Evolutionary conservation across 495 filamentous ascomycete species (phyloP).

Genomic region (Hypoxylon crocopeplum): DNA sequence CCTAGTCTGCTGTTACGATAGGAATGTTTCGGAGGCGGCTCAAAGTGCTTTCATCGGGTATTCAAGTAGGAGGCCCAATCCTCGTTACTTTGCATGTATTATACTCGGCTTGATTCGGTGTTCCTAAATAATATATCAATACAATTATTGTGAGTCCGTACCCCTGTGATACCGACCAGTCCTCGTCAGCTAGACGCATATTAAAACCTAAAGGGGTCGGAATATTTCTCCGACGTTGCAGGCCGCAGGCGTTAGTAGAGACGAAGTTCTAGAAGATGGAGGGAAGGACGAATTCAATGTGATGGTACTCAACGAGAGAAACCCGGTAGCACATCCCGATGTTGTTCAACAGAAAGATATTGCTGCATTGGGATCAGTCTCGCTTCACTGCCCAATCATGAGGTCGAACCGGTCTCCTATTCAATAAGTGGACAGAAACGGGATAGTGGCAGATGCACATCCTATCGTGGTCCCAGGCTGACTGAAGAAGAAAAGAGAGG

Average conservation of each 20-base stretch:
- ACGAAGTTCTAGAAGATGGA: background rate
- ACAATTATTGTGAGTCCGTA: background rate
- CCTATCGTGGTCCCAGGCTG: constrained; percentile 26
- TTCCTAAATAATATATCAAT: background rate
- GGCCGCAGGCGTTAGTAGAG: too few relatives aligned
- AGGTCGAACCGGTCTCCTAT: constrained; percentile 3
- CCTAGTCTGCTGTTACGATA: too few relatives aligned
- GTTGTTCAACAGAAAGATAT: constrained; percentile 12
- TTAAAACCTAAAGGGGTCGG: background rate
- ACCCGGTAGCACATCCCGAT: background rate
- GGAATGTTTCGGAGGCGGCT: background rate
- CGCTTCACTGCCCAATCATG: constrained; percentile 30
- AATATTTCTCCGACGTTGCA: background rate
- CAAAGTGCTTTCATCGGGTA: background rate
- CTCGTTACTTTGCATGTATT: too few relatives aligned
- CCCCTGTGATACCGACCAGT: background rate
- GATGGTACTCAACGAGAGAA: background rate
- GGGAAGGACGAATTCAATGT: background rate
- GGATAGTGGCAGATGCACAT: constrained; percentile 3
- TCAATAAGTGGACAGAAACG: constrained; percentile 18
- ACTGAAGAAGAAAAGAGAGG: constrained; percentile 14
- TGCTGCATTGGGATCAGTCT: constrained; percentile 28
- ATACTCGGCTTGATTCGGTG: too few relatives aligned
- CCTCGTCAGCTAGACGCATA: background rate
- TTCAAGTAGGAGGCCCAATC: too few relatives aligned